Percentiles rank a stretch among this genome's conserved stretches.
phyloP scores from a whole-genome alignment of 2,329 filamentous ascomycete genomes.

The Lecanicillium sp. region DNA sequence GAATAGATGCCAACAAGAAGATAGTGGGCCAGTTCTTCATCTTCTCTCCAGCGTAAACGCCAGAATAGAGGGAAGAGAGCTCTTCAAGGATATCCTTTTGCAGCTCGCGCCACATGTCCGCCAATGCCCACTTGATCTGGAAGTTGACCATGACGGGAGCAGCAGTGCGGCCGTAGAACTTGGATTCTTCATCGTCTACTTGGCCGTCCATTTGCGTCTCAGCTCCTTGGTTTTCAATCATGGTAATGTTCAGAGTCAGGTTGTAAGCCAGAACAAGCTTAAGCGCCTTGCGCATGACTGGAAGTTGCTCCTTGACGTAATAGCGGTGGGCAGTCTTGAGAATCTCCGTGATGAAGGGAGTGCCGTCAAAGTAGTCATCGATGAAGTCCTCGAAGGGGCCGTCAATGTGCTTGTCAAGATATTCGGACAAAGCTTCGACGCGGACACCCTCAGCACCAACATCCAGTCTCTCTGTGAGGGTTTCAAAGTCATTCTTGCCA shows the following conservation, averaged over 20 bases:
- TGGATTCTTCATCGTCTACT: slow-evolving; percentile 79
- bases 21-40: slow-evolving; percentile 99
- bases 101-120: slow-evolving; percentile 95
- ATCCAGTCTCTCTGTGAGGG: slow-evolving; percentile 80
- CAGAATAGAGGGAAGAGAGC: slow-evolving; percentile 87
- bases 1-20: slow-evolving; percentile 90
- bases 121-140: slow-evolving; percentile 95
- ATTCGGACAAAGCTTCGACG: slow-evolving; percentile 72
- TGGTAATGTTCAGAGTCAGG: slow-evolving; percentile 85
- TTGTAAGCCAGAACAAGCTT: slow-evolving; percentile 96
- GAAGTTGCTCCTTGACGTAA: slow-evolving; percentile 79
- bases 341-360: slow-evolving; percentile 89
- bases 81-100: slow-evolving; percentile 96
- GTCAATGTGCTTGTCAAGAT: slow-evolving; percentile 92
- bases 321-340: slow-evolving; percentile 93
- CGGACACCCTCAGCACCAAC: slow-evolving; percentile 85
- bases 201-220: slow-evolving; percentile 71
- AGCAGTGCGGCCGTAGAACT: slow-evolving; percentile 81
- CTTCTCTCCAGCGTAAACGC: slow-evolving; percentile 93
- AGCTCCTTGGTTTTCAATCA: slow-evolving; percentile 81
- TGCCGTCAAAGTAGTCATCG: slow-evolving; percentile 93
- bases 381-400: slow-evolving; percentile 88
- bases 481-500: slow-evolving; percentile 72
- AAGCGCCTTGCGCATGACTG: slow-evolving; percentile 87
- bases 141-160: slow-evolving; percentile 99